Percentiles rank a stretch among this genome's conserved stretches.
Conservation (phyloP, 148 eudicot genomes). For the Beta vulgaris region DNA sequence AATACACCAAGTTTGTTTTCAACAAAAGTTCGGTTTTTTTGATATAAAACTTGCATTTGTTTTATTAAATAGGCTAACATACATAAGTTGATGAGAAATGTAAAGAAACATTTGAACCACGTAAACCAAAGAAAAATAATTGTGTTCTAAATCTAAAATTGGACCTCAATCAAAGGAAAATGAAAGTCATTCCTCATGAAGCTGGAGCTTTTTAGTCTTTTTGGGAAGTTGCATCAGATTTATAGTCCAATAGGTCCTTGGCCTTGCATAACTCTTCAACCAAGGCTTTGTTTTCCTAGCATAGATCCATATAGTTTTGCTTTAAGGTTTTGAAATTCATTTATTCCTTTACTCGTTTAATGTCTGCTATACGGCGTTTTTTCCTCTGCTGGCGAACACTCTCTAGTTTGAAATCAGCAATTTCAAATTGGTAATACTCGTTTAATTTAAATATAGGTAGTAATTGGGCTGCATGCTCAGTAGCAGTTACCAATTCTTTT, state of each 20-base stretch:
- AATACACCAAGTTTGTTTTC: too few species aligned
- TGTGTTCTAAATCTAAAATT: too few species aligned
- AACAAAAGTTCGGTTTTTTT: too few species aligned
- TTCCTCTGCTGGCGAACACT: not conserved
- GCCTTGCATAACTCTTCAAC: not conserved
- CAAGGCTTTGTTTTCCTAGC: not conserved
- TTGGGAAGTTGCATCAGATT: too few species aligned
- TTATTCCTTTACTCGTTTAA: not conserved
- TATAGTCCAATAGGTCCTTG: not conserved
- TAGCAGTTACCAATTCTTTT: not conserved
- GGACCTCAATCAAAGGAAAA: not conserved
- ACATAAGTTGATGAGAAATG: not conserved
- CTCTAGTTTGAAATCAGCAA: not conserved
- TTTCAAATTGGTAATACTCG: not conserved
- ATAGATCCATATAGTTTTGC: not conserved
- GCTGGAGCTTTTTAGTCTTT: not conserved
- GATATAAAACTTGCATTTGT: too few species aligned
- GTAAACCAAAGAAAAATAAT: not conserved
- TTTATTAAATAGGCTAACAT: not conserved
- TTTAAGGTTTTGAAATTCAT: not conserved
- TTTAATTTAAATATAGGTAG: not conserved
- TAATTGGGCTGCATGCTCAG: not conserved
- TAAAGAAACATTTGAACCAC: too few species aligned
- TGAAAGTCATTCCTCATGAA: not conserved
- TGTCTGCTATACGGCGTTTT: slow-evolving; percentile 4